Evolutionary conservation across 2,329 filamentous ascomycete species (phyloP).

Genomic region (Dactylella cylindrospora): DNA sequence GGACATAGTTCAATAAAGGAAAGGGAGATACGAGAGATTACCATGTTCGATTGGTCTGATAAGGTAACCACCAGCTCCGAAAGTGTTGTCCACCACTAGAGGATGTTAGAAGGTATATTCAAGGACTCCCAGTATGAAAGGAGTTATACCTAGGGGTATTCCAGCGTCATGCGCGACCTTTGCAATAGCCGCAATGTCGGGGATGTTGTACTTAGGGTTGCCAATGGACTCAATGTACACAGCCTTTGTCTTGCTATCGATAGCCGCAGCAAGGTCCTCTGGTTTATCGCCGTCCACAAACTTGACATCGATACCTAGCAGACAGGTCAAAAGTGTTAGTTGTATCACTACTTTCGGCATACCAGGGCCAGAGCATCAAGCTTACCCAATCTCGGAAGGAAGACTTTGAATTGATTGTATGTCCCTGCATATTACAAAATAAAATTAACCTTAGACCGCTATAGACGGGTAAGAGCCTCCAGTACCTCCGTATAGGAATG

Average conservation of each 20-base stretch:
- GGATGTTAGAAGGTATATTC: conserved; percentile 12
- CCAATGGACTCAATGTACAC: conserved; percentile 90
- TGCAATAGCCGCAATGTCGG: conserved; percentile 83
- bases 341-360: background rate
- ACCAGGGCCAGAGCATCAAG: background rate
- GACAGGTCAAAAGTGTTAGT: background rate
- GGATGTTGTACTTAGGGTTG: conserved; percentile 90
- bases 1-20: background rate
- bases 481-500: conserved; percentile 80
- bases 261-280: conserved; percentile 75
- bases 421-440: conserved; percentile 57
- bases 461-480: no score
- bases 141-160: conserved; percentile 56
- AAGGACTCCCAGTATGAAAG: conserved; percentile 47
- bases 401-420: conserved; percentile 95
- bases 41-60: conserved; percentile 80
- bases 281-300: conserved; percentile 80
- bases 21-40: conserved; percentile 10
- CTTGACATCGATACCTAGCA: conserved; percentile 74
- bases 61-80: conserved; percentile 89
- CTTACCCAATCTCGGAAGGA: conserved; percentile 68
- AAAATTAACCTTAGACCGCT: no score
- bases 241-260: conserved; percentile 91
- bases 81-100: conserved; percentile 81
- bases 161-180: conserved; percentile 72